Percentiles rank a stretch among this genome's conserved stretches.
phyloP scores from a whole-genome alignment of 1,284 basidiomycete species.

The Lignosus rhinocerotis region DNA sequence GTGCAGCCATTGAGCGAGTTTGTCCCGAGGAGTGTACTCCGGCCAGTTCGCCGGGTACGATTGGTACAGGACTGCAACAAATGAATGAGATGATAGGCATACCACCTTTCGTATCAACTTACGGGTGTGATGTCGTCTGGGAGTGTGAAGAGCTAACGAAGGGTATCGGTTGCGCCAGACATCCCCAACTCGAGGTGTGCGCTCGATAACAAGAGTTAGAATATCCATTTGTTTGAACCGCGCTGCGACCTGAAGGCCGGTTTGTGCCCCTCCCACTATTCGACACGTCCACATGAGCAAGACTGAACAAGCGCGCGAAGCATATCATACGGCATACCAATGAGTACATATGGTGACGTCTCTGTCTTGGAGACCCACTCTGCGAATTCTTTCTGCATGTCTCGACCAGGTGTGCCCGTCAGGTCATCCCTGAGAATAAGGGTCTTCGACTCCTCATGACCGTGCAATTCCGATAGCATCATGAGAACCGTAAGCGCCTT shows the following conservation, averaged over 20 bases:
- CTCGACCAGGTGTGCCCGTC: slow-evolving; percentile 2
- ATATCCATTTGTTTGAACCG: slow-evolving; percentile 53
- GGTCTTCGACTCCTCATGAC: slow-evolving; percentile 31
- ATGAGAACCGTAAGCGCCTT: slow-evolving; percentile 30
- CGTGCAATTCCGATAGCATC: slow-evolving; percentile 33
- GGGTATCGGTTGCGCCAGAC: slow-evolving; percentile 55
- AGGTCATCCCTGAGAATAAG: slow-evolving; percentile 12
- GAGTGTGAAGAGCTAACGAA: slow-evolving; percentile 49
- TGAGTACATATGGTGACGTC: slow-evolving; percentile 31
- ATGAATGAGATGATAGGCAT: not conserved
- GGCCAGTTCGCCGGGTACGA: slow-evolving; percentile 35
- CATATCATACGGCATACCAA: slow-evolving; percentile 18
- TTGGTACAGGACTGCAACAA: slow-evolving; percentile 37
- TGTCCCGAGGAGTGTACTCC: slow-evolving; percentile 30
- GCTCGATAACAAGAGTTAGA: slow-evolving; percentile 48
- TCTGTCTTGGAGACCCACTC: slow-evolving; percentile 24
- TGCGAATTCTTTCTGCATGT: slow-evolving; percentile 20
- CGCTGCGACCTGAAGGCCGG: slow-evolving; percentile 51
- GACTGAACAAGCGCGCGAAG: not conserved
- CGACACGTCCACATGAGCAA: not conserved
- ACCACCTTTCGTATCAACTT: slow-evolving; percentile 15
- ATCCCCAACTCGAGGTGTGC: slow-evolving; percentile 47
- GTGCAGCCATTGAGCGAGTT: slow-evolving; percentile 66
- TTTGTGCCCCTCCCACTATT: slow-evolving; percentile 55
- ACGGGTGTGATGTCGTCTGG: slow-evolving; percentile 38